Evolutionary conservation across 768 basidiomycete species (phyloP).

Genomic region (Tulasnella sp.): DNA sequence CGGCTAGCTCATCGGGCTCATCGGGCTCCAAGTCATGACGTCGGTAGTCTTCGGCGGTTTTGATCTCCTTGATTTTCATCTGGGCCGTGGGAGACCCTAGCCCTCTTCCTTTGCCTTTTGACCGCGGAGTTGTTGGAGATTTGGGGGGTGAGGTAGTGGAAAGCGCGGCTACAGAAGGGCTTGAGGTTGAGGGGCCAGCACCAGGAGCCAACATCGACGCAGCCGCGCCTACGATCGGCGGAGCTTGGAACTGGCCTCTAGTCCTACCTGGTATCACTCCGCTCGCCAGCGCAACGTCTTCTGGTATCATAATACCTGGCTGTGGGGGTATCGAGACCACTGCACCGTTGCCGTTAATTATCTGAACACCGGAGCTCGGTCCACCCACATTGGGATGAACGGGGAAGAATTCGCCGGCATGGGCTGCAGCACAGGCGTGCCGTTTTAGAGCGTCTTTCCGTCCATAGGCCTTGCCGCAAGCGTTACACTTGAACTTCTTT

Average conservation of each 20-base stretch:
- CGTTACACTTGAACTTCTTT: slow-evolving; percentile 17
- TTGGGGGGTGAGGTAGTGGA: neutral
- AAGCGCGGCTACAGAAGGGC: neutral
- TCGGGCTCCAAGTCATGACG: slow-evolving; percentile 7
- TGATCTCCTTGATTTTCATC: slow-evolving; percentile 9
- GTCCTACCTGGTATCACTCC: neutral
- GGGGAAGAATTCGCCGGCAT: slow-evolving; percentile 18
- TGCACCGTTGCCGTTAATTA: slow-evolving; percentile 11
- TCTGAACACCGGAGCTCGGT: neutral
- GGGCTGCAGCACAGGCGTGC: slow-evolving; percentile 18
- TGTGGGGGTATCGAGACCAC: neutral
- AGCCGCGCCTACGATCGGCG: slow-evolving; percentile 25
- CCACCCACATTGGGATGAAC: neutral
- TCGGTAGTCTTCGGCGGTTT: neutral
- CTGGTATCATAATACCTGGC: neutral
- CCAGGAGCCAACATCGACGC: slow-evolving; percentile 6
- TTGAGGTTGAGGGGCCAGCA: neutral
- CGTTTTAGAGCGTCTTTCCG: slow-evolving; percentile 27
- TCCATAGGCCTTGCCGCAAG: slow-evolving; percentile 21
- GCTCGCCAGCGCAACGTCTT: neutral
- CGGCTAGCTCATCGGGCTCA: neutral
- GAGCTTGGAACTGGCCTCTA: slow-evolving; percentile 20
- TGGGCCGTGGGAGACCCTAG: neutral
- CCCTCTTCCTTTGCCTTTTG: neutral
- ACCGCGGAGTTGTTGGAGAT: neutral